Evolutionary conservation across 1,284 basidiomycete species (phyloP).

Genomic region (Tremellales sp.): DNA sequence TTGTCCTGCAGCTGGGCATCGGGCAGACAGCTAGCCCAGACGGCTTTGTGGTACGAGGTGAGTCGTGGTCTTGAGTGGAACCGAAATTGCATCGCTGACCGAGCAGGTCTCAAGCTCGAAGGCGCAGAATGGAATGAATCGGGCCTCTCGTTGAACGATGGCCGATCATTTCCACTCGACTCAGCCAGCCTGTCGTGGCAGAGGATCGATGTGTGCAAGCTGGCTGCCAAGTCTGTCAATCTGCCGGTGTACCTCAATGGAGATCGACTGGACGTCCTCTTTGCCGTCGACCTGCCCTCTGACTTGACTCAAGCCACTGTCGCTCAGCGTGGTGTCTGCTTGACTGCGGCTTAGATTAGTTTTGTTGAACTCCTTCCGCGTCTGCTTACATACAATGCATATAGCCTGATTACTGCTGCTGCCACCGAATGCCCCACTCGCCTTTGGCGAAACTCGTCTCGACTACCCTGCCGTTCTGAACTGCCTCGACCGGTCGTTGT

Average conservation of each 20-base stretch:
- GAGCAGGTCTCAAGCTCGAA: conserved; percentile 72
- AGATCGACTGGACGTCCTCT: conserved; percentile 83
- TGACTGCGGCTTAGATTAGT: conserved; percentile 23
- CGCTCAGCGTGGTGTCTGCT: conserved; percentile 39
- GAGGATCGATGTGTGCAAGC: conserved; percentile 53
- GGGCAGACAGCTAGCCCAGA: conserved; percentile 67
- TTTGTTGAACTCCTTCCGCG: too few species aligned
- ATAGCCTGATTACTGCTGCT: not conserved
- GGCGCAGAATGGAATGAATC: conserved; percentile 71
- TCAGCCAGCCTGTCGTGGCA: conserved; percentile 83
- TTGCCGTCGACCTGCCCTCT: conserved; percentile 54
- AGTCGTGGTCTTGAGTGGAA: conserved; percentile 28
- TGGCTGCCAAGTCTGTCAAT: conserved; percentile 56
- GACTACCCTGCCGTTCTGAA: conserved; percentile 18
- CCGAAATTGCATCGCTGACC: not conserved
- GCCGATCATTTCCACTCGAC: conserved; percentile 67
- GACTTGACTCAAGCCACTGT: conserved; percentile 23
- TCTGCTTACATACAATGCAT: too few species aligned
- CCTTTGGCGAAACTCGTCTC: conserved; percentile 27
- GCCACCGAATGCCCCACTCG: conserved; percentile 24
- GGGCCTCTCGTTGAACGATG: conserved; percentile 71
- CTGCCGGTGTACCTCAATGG: conserved; percentile 88
- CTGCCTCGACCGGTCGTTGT: conserved; percentile 14
- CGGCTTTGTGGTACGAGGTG: conserved; percentile 81
- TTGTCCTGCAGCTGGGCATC: conserved; percentile 72